Conservation (phyloP, 2,329 filamentous ascomycete species). For the Fusarium sp. region DNA sequence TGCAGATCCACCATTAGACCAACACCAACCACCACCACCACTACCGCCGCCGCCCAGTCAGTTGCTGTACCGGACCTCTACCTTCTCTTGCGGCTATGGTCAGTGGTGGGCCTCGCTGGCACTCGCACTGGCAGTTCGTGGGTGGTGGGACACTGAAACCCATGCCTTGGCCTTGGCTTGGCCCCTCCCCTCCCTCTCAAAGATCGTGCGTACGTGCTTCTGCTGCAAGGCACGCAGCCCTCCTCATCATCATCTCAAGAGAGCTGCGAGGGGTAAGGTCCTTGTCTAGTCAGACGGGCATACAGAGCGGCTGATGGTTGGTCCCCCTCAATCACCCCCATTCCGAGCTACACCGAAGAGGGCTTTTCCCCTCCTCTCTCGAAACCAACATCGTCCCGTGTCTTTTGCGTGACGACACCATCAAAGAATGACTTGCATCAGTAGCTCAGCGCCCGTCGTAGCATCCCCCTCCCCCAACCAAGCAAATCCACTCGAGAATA, state of each 20-base stretch:
- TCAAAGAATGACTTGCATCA: constrained; percentile 39
- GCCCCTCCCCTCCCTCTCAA: neutral
- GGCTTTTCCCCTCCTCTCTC: neutral
- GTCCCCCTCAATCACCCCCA: neutral
- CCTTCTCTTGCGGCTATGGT: neutral
- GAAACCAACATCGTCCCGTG: constrained; percentile 10
- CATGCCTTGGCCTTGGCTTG: neutral
- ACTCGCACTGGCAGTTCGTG: neutral
- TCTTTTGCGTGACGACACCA: constrained; percentile 17
- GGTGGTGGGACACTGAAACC: constrained; percentile 29
- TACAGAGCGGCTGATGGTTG: constrained; percentile 26
- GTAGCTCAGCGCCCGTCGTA: constrained; percentile 18
- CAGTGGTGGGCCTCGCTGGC: neutral
- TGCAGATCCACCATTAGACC: constrained; percentile 10
- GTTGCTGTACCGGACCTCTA: neutral
- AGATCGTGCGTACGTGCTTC: neutral
- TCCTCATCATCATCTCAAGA: constrained; percentile 13
- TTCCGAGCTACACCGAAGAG: constrained; percentile 10
- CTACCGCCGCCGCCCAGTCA: neutral
- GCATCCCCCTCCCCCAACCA: neutral
- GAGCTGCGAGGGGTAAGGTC: constrained; percentile 25
- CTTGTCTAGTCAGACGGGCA: neutral
- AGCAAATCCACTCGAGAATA: neutral
- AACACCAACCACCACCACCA: neutral
- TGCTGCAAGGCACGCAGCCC: constrained; percentile 35